phyloP scores from a whole-genome alignment of 2,329 filamentous ascomycete species.

The Fusarium ramigenum region DNA sequence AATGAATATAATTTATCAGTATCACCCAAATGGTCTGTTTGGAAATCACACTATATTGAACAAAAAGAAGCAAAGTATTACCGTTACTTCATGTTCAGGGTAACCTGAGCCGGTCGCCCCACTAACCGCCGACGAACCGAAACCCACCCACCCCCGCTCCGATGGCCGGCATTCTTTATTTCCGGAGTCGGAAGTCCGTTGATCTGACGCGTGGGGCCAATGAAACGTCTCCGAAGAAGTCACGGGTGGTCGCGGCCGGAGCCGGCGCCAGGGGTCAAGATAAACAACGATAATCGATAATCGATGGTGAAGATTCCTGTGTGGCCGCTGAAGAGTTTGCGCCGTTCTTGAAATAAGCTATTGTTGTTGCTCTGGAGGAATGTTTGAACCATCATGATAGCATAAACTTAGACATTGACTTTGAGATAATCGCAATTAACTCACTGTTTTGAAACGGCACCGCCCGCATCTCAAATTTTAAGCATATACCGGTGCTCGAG shows the following conservation, averaged over 20 bases:
- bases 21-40: neutral
- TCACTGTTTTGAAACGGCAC: neutral
- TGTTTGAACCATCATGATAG: neutral
- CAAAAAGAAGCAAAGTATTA: no score
- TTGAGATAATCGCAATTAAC: neutral
- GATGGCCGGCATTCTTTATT: constrained; percentile 29
- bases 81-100: constrained; percentile 11
- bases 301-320: neutral
- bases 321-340: neutral
- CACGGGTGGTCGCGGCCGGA: constrained; percentile 24
- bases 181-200: constrained; percentile 25
- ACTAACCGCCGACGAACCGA: constrained; percentile 14
- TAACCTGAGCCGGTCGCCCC: constrained; percentile 1
- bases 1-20: neutral
- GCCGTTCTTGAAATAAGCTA: neutral
- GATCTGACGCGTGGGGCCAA: constrained; percentile 8
- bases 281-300: constrained; percentile 32
- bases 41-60: no score
- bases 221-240: constrained; percentile 9
- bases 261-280: neutral
- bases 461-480: neutral
- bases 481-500: neutral
- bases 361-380: neutral
- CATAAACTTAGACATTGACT: neutral
- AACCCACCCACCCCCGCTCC: constrained; percentile 22